Evolutionary conservation across 352 stramenopile genomes (phyloP).

Genomic region (Globisporangium mamillatum): DNA sequence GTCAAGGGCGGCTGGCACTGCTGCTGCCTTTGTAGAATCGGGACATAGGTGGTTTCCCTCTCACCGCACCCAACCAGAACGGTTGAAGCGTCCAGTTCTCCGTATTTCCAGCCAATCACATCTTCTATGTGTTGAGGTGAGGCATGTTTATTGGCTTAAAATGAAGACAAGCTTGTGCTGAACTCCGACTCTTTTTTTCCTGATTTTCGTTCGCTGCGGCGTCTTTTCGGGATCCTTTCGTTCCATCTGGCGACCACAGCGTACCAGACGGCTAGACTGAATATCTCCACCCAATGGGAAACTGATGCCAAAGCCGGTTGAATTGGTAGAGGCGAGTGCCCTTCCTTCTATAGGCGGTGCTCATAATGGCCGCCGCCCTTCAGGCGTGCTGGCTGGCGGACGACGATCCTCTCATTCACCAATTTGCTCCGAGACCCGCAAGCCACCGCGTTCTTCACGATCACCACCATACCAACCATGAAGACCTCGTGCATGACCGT

Average conservation of each 20-base stretch:
- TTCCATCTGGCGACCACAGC: background rate
- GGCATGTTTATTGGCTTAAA: background rate
- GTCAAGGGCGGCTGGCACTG: background rate
- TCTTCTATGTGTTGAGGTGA: background rate
- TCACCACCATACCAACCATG: constrained; percentile 14
- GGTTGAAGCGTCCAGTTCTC: background rate
- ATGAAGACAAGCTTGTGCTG: background rate
- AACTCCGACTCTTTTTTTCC: constrained; percentile 5
- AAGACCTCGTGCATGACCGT: constrained; percentile 25
- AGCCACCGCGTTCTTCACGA: background rate
- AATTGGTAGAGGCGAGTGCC: background rate
- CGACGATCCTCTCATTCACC: constrained; percentile 2
- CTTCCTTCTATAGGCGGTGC: background rate
- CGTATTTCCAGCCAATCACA: background rate
- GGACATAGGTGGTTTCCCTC: background rate
- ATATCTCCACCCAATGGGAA: constrained; percentile 3
- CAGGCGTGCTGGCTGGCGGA: background rate
- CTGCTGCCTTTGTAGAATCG: constrained; percentile 3
- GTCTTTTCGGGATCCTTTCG: constrained; percentile 6
- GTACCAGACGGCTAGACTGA: constrained; percentile 4
- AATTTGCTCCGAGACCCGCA: background rate
- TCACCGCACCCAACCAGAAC: background rate
- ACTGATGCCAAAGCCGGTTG: background rate
- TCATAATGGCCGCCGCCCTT: background rate
- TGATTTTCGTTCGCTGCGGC: background rate